A percentile compares a stretch with the other conserved stretches of the same genome.
Evolutionary conservation across 306 rosid genomes (phyloP).

Genomic region (Ceratonia siliqua): DNA sequence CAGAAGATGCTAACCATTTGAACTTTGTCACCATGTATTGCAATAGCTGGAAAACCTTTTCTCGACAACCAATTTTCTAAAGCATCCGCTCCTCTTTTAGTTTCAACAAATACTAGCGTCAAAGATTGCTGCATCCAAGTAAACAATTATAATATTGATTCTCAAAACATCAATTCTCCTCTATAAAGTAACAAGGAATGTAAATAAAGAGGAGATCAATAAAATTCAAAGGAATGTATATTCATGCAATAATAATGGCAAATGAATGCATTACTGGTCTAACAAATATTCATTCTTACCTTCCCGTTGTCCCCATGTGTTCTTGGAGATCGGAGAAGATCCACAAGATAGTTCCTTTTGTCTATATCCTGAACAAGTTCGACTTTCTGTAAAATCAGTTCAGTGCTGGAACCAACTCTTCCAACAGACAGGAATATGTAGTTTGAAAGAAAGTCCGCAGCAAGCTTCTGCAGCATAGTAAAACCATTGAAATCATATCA

Average conservation of each 20-base stretch:
- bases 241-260: neutral
- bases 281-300: slow-evolving; percentile 40
- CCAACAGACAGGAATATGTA: slow-evolving; percentile 90
- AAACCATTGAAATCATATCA: neutral
- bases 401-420: slow-evolving; percentile 97
- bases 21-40: slow-evolving; percentile 93
- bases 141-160: neutral
- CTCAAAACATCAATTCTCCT: neutral
- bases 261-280: neutral
- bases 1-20: slow-evolving; percentile 58
- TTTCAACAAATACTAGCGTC: slow-evolving; percentile 92
- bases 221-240: neutral
- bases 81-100: slow-evolving; percentile 90
- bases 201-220: neutral
- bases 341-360: slow-evolving; percentile 71
- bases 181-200: neutral
- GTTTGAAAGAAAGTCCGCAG: slow-evolving; percentile 75
- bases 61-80: slow-evolving; percentile 70
- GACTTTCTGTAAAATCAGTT: slow-evolving; percentile 79
- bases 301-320: slow-evolving; percentile 59
- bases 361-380: slow-evolving; percentile 77
- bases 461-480: slow-evolving; percentile 65
- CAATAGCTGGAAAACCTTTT: slow-evolving; percentile 83
- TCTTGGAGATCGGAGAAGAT: slow-evolving; percentile 68
- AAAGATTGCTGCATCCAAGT: slow-evolving; percentile 61